phyloP scores from a whole-genome alignment of 2,329 filamentous ascomycete genomes.

The Fusarium sp. region DNA sequence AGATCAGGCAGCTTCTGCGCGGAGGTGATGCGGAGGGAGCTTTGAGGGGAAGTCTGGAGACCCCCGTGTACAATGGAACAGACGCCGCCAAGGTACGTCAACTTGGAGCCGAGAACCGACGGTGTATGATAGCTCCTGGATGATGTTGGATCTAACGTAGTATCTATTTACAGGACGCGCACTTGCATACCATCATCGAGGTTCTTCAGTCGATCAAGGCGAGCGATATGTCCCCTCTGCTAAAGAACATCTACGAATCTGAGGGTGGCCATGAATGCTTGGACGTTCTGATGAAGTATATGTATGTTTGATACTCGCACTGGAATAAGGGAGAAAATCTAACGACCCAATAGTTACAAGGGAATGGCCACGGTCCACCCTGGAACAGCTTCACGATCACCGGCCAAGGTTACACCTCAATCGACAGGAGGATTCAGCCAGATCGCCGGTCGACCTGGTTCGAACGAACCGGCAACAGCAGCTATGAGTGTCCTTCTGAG shows the following conservation, averaged over 20 bases:
- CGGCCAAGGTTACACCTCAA: constrained; percentile 73
- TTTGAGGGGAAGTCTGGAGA: constrained; percentile 85
- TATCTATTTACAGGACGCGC: constrained; percentile 73
- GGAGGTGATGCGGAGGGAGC: constrained; percentile 91
- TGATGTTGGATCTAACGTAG: constrained; percentile 16
- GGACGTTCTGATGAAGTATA: constrained; percentile 97
- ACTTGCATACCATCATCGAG: constrained; percentile 89
- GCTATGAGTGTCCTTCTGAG: constrained; percentile 97
- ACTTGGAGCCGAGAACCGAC: neutral
- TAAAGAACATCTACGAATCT: constrained; percentile 83
- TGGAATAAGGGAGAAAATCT: constrained; percentile 4
- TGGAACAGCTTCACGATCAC: constrained; percentile 60
- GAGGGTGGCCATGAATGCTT: constrained; percentile 86
- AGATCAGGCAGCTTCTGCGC: constrained; percentile 88
- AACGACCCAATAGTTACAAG: constrained; percentile 76
- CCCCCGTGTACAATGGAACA: constrained; percentile 78
- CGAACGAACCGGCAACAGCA: constrained; percentile 79
- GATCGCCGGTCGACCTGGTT: constrained; percentile 68
- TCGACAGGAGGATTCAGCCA: constrained; percentile 87
- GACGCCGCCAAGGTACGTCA: constrained; percentile 68
- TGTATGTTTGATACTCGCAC: constrained; percentile 69
- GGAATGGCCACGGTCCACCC: constrained; percentile 76
- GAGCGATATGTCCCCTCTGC: constrained; percentile 91
- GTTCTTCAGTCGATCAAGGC: constrained; percentile 97
- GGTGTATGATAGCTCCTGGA: neutral